These are phyloP conservation scores for Canavalia gladiata DNA, from an alignment of 306 rosid species.

Conservation along the genomic window DNA sequence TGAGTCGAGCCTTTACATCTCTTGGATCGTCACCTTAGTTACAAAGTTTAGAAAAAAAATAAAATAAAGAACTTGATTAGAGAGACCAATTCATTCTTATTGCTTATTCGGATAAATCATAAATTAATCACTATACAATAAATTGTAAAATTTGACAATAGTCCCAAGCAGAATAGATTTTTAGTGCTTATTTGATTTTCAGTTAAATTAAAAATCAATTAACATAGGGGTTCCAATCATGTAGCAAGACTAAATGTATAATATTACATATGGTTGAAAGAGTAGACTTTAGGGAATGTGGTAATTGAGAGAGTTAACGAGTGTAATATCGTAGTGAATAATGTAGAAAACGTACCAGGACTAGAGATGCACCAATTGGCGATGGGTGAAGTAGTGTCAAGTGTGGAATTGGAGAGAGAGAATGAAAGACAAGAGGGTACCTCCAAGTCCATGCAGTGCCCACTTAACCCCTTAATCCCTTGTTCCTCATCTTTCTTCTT, in stretches of 20 bases:
- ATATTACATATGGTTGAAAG: no score
- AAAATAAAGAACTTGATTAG: background rate
- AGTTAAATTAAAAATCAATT: no score
- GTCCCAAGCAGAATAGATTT: no score
- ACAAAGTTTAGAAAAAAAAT: background rate
- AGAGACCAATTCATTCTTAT: background rate
- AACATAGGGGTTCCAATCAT: no score
- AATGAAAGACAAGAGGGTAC: conserved; percentile 46
- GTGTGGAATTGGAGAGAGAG: conserved; percentile 51
- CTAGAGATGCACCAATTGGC: conserved; percentile 72
- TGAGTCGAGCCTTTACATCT: conserved; percentile 84
- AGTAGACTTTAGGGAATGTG: no score
- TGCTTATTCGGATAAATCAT: background rate
- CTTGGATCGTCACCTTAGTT: conserved; percentile 75
- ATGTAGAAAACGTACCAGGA: conserved; percentile 53
- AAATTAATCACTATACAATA: background rate
- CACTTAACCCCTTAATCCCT: conserved; percentile 72
- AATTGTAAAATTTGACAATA: no score
- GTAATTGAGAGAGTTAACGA: no score
- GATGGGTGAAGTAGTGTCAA: conserved; percentile 67
- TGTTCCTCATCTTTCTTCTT: conserved; percentile 34
- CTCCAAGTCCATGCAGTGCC: conserved; percentile 71
- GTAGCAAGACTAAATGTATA: no score
- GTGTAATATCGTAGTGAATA: no score
- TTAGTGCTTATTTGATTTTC: no score